Base-by-base conservation (phyloP, 148 eudicot genomes). In the Fagopyrum tataricum region DNA sequence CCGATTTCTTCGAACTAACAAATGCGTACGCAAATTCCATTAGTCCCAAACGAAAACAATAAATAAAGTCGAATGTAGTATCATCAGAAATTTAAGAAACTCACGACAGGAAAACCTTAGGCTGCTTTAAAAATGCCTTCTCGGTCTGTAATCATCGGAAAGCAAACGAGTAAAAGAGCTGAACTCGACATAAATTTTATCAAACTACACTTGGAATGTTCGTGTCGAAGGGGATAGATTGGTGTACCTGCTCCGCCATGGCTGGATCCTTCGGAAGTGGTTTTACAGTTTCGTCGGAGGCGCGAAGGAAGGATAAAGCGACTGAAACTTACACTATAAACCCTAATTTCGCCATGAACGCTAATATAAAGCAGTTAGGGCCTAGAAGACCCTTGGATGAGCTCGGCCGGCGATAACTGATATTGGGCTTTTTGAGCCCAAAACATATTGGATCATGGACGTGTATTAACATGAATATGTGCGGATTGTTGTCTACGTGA, bases 111-210 rank as follows among this genome's bases (percentile, higher is more conserved):
- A 83, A 83, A 9, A 83, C 83, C 67, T 80, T 83, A 8, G 81
- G 81, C 61, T 80, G 86, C 81, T 83, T 83, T 24, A 83, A 42
- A 68, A 78, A 83, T 2, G 83, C 86, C 78, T 83, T 83, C 73
- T 80, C 83, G 26, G 86, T 83, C 86, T 83, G 68, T 39, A 39
- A 62, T 70, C n/a, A 52, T 3, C 58, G 20, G 14, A 52, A 52
- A 52, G 21, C 21, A 2, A 11, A 31, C 26, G 26, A 5, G 6
- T 39, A 26, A 9, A 40, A 42, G 2, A 39, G 15, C 11, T 4
- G 10, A 8, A 44, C 7, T 26, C 6, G 18, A 12, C 2, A 17
- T n/a, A 14, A 44, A 23, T 49, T 24, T 24, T 20, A 56, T 13
- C 37, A 31, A 31, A 31, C 37, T 31, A 31, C 37, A 31, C 37